A percentile compares a stretch with the other conserved stretches of the same genome.
Conservation (phyloP, 495 filamentous ascomycete species). For the Achaetomiella virescens region DNA sequence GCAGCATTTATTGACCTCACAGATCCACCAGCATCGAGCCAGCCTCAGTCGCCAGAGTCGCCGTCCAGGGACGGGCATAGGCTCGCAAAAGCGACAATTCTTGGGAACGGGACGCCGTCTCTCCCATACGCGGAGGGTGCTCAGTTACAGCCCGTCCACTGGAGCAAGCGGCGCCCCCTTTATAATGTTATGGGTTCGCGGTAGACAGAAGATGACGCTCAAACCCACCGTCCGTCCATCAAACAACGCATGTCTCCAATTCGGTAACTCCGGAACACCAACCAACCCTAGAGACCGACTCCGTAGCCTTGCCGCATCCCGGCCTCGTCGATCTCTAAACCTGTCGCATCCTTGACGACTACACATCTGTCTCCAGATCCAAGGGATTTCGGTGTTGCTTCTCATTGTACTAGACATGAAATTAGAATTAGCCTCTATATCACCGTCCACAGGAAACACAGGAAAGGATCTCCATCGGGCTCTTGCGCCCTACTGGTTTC, state of each 20-base stretch:
- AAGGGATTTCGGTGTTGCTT: not conserved
- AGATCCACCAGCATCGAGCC: slow-evolving; percentile 2
- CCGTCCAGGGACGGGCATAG: not conserved
- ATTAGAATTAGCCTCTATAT: slow-evolving; percentile 8
- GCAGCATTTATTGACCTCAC: slow-evolving; percentile 11
- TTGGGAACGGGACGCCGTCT: not conserved
- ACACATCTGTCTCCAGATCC: no score
- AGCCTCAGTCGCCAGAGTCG: not conserved
- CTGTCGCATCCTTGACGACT: no score
- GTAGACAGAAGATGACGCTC: not conserved
- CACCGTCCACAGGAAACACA: not conserved
- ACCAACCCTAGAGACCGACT: no score
- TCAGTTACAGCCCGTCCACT: not conserved
- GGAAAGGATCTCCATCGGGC: slow-evolving; percentile 2
- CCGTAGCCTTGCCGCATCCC: no score
- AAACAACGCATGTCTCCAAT: no score
- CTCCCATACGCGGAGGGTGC: not conserved
- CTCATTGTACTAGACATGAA: not conserved
- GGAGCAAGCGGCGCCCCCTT: not conserved
- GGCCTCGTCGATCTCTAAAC: no score
- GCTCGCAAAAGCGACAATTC: not conserved
- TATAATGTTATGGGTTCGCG: not conserved
- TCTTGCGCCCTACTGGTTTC: slow-evolving; percentile 9
- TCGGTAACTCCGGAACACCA: no score
- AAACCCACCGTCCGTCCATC: no score